Conservation (phyloP, 1,139 yeast genomes). For the Yamadazyma siamensis region DNA sequence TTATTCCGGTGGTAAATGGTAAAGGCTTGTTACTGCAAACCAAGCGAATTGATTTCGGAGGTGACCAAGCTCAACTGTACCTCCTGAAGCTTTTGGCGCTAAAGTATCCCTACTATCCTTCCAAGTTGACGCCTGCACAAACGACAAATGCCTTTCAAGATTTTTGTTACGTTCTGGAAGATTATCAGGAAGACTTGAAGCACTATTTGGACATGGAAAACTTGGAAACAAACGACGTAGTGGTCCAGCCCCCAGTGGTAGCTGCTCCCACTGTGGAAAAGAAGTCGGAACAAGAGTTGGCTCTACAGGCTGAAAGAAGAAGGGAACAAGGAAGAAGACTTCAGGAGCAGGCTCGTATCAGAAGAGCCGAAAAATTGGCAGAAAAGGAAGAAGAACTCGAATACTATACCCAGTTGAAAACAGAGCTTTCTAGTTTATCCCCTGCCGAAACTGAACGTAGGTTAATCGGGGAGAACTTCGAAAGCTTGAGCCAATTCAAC, state of each 20-base stretch:
- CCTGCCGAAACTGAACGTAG: conserved; percentile 42
- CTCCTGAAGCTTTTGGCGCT: conserved; percentile 62
- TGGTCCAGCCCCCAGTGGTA: conserved; percentile 74
- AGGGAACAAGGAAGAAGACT: conserved; percentile 83
- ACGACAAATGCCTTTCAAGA: conserved; percentile 67
- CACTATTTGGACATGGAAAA: conserved; percentile 57
- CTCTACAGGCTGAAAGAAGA: conserved; percentile 72
- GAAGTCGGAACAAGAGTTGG: conserved; percentile 77
- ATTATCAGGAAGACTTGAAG: conserved; percentile 65
- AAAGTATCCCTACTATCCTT: conserved; percentile 91
- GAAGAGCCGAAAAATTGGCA: conserved; percentile 71
- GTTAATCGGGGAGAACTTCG: conserved; percentile 74
- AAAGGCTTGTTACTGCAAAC: conserved; percentile 63
- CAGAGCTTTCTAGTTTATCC: conserved; percentile 47
- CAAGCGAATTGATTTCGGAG: conserved; percentile 92
- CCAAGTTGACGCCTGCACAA: conserved; percentile 62
- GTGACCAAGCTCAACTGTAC: conserved; percentile 65
- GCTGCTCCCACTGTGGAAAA: conserved; percentile 50
- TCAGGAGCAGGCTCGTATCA: conserved; percentile 90
- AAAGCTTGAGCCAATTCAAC: conserved; percentile 65
- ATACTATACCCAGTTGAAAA: conserved; percentile 60
- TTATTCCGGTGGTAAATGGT: conserved; percentile 76
- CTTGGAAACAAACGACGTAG: conserved; percentile 65
- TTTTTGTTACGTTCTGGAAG: conserved; percentile 70
- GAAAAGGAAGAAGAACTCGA: conserved; percentile 80